Evolutionary conservation across 2,329 filamentous ascomycete species (phyloP).

Genomic region (Pseudogymnoascus sp.): DNA sequence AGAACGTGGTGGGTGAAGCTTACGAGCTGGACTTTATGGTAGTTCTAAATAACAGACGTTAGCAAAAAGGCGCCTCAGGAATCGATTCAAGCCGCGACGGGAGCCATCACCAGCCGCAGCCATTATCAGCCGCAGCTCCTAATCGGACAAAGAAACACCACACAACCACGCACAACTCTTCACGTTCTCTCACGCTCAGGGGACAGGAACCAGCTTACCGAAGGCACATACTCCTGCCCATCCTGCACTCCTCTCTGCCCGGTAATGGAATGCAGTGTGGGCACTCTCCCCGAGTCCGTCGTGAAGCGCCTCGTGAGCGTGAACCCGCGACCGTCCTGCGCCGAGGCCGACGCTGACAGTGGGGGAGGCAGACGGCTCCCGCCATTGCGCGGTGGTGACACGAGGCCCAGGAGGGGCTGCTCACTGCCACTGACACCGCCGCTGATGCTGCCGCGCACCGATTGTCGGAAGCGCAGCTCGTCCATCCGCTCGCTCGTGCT

Average conservation of each 20-base stretch:
- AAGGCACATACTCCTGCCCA: constrained; percentile 25
- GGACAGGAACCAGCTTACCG: constrained; percentile 21
- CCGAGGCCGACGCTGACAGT: constrained; percentile 34
- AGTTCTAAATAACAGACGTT: constrained; percentile 39
- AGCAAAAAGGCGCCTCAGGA: constrained; percentile 14
- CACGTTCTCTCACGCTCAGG: background rate
- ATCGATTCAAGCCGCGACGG: background rate
- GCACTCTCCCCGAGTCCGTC: constrained; percentile 77
- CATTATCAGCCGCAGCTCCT: background rate
- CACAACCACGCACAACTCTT: background rate
- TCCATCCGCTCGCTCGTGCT: constrained; percentile 61
- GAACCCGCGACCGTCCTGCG: constrained; percentile 57
- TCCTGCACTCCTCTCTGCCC: constrained; percentile 24
- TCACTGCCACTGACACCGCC: constrained; percentile 38
- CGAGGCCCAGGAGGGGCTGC: constrained; percentile 65
- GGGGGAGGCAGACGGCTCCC: constrained; percentile 53
- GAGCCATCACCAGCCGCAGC: background rate
- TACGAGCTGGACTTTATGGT: constrained; percentile 72
- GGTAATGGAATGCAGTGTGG: constrained; percentile 50
- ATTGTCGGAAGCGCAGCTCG: constrained; percentile 61
- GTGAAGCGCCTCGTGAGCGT: constrained; percentile 87
- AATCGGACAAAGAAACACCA: background rate
- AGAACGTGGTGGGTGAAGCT: constrained; percentile 28
- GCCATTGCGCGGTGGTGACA: constrained; percentile 62
- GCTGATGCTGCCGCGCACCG: background rate